Evolutionary conservation across 1,284 basidiomycete species (phyloP).

Genomic region (Baeospora myosura): DNA sequence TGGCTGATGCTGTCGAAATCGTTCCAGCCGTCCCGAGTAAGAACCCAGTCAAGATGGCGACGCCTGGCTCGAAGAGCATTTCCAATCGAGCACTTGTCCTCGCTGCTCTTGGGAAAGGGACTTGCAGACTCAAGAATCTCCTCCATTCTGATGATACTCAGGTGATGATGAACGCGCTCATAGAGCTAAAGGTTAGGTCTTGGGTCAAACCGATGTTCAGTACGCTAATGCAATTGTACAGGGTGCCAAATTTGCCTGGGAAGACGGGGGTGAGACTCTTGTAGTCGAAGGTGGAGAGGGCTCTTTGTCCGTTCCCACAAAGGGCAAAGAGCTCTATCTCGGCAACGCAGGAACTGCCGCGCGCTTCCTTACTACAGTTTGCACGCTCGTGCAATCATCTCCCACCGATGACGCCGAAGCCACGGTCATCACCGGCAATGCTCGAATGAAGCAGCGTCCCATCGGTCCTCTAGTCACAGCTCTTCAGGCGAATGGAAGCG

Average conservation of each 20-base stretch:
- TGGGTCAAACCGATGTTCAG: too few relatives aligned
- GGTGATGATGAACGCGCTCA: constrained; percentile 95
- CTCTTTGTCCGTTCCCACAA: constrained; percentile 66
- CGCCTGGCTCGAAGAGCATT: constrained; percentile 95
- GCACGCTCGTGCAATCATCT: constrained; percentile 68
- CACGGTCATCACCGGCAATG: constrained; percentile 92
- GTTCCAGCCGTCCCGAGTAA: constrained; percentile 59
- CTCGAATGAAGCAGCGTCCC: constrained; percentile 95
- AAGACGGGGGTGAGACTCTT: constrained; percentile 86
- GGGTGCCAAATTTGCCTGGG: constrained; percentile 80
- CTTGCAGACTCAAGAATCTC: constrained; percentile 83
- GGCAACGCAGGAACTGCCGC: constrained; percentile 98
- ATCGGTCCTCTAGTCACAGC: constrained; percentile 96
- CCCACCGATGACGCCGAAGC: constrained; percentile 33
- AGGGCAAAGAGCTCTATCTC: constrained; percentile 87
- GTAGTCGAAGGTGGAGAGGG: constrained; percentile 88
- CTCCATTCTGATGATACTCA: constrained; percentile 98
- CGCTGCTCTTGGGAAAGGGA: constrained; percentile 86
- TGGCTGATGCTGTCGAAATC: constrained; percentile 74
- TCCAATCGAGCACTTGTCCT: constrained; percentile 94
- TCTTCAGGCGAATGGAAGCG: constrained; percentile 74
- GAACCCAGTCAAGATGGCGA: constrained; percentile 83
- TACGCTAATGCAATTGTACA: constrained; percentile 22
- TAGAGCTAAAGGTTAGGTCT: constrained; percentile 72
- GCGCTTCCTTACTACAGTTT: constrained; percentile 95